A percentile compares a stretch with the other conserved stretches of the same genome.
Evolutionary conservation across 805 yeast species (phyloP).

Genomic region (Kregervanrija delftensis): DNA sequence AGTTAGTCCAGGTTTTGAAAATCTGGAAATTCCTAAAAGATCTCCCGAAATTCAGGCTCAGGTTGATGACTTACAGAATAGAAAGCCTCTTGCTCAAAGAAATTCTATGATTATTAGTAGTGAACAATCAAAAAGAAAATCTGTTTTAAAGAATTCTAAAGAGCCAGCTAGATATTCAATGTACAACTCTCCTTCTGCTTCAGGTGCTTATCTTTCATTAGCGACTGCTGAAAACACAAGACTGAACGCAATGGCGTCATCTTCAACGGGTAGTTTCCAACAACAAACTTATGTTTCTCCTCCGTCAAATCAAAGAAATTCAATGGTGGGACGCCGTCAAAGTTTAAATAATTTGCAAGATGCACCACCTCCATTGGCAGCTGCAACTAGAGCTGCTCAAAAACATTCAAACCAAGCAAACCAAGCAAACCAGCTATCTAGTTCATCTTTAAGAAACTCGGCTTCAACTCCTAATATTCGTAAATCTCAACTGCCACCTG

Average conservation of each 20-base stretch:
- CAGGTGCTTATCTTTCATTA: constrained; percentile 56
- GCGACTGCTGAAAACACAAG: constrained; percentile 79
- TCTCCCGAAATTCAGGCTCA: constrained; percentile 15
- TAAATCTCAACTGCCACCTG: constrained; percentile 2
- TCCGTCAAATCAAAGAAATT: too few species aligned
- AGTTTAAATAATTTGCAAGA: constrained; percentile 1
- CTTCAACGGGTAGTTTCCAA: constrained; percentile 27
- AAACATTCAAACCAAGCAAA: constrained; percentile 15
- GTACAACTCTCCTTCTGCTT: constrained; percentile 37
- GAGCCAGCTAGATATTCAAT: constrained; percentile 13
- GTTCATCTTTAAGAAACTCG: neutral
- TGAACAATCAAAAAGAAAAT: constrained; percentile 27
- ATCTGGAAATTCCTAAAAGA: constrained; percentile 26
- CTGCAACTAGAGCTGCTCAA: constrained; percentile 29
- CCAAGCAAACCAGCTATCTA: neutral
- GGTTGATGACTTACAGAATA: constrained; percentile 5
- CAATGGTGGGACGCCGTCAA: neutral
- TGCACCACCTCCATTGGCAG: constrained; percentile 10
- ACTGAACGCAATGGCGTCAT: constrained; percentile 53
- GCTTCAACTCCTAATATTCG: neutral
- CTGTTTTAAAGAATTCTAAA: constrained; percentile 40
- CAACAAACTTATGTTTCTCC: neutral
- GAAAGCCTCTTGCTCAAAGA: neutral
- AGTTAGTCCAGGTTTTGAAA: constrained; percentile 12
- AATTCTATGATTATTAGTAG: too few species aligned